Evolutionary conservation across 331 rosid species (phyloP).

Genomic region (Acacia concinna): DNA sequence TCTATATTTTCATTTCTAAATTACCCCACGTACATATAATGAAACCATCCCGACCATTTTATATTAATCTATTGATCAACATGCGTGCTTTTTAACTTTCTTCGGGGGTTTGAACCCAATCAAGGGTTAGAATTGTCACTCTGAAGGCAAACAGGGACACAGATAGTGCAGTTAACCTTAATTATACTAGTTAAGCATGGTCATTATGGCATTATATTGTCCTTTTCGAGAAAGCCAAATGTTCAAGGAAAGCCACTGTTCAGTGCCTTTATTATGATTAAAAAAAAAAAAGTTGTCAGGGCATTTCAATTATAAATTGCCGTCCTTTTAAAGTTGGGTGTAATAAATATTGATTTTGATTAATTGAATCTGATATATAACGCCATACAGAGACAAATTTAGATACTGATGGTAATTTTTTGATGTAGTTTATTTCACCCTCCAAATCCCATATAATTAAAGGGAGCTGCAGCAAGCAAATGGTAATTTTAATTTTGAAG

Average conservation of each 20-base stretch:
- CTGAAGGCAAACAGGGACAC: not conserved
- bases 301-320: not conserved
- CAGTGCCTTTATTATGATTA: not conserved
- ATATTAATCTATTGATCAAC: not conserved
- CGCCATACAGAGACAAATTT: not conserved
- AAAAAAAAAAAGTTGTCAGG: not conserved
- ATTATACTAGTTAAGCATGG: not conserved
- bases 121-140: not conserved
- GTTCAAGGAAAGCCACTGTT: not conserved
- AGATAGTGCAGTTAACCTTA: not conserved
- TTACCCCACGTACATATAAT: too few species aligned
- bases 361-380: not conserved
- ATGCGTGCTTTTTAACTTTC: not conserved
- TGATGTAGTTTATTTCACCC: not conserved
- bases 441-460: not conserved
- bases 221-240: not conserved
- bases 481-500: constrained; percentile 17
- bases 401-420: not conserved
- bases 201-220: not conserved
- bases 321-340: not conserved
- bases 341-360: not conserved
- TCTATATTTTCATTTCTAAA: not conserved
- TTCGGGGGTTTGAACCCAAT: not conserved
- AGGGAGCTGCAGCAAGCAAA: not conserved
- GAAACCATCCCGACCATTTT: not conserved